Conservation (phyloP, 73 alveolate genomes). For the Effrenium voratum region DNA sequence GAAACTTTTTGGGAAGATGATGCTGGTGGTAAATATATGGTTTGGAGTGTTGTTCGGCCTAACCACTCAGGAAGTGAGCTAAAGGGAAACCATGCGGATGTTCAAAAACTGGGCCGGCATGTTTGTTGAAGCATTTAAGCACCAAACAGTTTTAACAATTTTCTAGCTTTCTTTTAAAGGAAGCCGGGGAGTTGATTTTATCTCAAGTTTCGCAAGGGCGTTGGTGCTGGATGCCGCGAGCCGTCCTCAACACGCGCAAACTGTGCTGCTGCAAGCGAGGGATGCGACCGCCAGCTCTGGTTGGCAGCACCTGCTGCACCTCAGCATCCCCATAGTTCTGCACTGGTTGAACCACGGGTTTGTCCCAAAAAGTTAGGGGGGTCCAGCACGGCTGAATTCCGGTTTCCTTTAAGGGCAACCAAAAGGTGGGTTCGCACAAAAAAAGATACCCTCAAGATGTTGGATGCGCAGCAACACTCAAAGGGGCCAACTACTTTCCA, state of each 20-base stretch:
- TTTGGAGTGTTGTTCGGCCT: no score
- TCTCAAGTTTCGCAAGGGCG: not conserved
- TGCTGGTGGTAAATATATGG: no score
- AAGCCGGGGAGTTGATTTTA: no score
- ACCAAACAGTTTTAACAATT: no score
- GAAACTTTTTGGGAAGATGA: no score
- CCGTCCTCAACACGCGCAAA: not conserved
- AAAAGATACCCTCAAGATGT: not conserved
- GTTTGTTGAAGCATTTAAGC: no score
- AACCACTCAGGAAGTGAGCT: no score
- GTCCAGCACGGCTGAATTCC: not conserved
- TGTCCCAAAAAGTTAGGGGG: no score
- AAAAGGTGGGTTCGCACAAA: not conserved
- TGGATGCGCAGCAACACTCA: not conserved
- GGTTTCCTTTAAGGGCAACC: not conserved
- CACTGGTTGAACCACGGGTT: not conserved
- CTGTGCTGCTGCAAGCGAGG: not conserved
- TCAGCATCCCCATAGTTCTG: not conserved
- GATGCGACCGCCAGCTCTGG: not conserved
- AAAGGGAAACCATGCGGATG: no score
- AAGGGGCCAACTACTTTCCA: not conserved
- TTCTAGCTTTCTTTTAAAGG: no score
- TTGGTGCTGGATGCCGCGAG: not conserved
- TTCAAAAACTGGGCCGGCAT: no score
- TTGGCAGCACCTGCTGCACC: not conserved